Conservation (phyloP, 192 early-diverging fungal genomes). For the Lunasporangiospora selenospora region DNA sequence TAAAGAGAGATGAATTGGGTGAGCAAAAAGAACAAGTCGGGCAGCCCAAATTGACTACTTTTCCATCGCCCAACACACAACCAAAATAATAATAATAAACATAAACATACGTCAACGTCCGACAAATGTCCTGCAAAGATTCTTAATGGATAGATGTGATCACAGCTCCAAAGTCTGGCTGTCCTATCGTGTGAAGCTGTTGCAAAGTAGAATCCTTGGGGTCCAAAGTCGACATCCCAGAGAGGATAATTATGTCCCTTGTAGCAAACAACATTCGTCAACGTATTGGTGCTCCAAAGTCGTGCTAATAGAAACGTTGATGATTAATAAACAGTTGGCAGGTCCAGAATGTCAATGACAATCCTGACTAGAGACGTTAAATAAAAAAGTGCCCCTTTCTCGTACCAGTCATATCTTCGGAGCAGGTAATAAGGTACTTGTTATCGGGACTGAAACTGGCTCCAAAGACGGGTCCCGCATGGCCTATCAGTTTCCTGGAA, state of each 20-base stretch:
- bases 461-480: constrained; percentile 92
- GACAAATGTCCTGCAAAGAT: constrained; percentile 98
- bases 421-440: constrained; percentile 85
- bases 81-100: constrained; percentile 12
- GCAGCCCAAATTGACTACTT: neutral
- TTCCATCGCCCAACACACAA: neutral
- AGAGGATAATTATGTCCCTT: constrained; percentile 97
- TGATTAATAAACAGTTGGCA: neutral
- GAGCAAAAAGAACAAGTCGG: neutral
- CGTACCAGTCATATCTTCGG: constrained; percentile 89
- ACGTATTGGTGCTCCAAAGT: constrained; percentile 94
- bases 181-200: constrained; percentile 96
- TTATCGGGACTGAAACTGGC: constrained; percentile 86
- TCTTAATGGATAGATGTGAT: constrained; percentile 94
- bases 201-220: constrained; percentile 95
- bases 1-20: neutral
- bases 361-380: neutral
- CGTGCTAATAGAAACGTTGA: constrained; percentile 61
- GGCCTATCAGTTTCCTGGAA: constrained; percentile 79
- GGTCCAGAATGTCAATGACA: neutral
- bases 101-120: constrained; percentile 87
- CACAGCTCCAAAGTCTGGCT: constrained; percentile 94
- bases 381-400: neutral
- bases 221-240: constrained; percentile 95
- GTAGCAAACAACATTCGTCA: constrained; percentile 92